Evolutionary conservation across 2,329 filamentous ascomycete species (phyloP).

Genomic region (Ophiostoma ips): DNA sequence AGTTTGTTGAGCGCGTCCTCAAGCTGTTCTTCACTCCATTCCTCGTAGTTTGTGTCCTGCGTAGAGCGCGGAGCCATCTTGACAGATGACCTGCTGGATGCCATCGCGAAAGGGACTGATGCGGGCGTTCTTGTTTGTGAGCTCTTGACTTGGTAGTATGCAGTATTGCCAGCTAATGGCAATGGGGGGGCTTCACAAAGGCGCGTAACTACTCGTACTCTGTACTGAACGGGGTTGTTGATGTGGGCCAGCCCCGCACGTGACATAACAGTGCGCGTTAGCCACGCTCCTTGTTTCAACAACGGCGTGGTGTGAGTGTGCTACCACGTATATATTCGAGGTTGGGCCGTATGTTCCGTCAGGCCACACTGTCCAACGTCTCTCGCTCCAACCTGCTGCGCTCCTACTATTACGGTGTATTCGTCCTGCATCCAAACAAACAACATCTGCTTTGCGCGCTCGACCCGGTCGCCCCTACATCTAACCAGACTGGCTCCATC

Average conservation of each 20-base stretch:
- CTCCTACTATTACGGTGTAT: too few relatives aligned
- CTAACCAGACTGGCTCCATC: neutral
- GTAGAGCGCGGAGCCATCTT: conserved; percentile 1
- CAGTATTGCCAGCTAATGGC: neutral
- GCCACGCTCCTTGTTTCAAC: neutral
- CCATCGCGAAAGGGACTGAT: conserved; percentile 3
- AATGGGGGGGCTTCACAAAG: too few relatives aligned
- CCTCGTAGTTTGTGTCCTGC: conserved; percentile 16
- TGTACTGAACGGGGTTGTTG: too few relatives aligned
- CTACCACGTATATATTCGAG: neutral
- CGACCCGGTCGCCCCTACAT: too few relatives aligned
- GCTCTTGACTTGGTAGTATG: neutral
- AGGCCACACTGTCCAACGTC: conserved; percentile 15
- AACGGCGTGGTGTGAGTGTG: neutral
- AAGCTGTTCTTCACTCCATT: conserved; percentile 35
- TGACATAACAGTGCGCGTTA: conserved; percentile 2
- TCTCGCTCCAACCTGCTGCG: conserved; percentile 1
- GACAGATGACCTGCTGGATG: conserved; percentile 3
- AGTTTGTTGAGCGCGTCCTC: conserved; percentile 35
- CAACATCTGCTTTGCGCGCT: neutral
- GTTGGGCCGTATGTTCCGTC: conserved; percentile 13
- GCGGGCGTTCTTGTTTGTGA: neutral
- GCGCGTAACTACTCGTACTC: too few relatives aligned
- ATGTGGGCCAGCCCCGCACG: conserved; percentile 6
- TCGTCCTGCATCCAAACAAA: conserved; percentile 1